Evolutionary conservation across 2,329 filamentous ascomycete genomes (phyloP).

Genomic region (Penicillium sp.): DNA sequence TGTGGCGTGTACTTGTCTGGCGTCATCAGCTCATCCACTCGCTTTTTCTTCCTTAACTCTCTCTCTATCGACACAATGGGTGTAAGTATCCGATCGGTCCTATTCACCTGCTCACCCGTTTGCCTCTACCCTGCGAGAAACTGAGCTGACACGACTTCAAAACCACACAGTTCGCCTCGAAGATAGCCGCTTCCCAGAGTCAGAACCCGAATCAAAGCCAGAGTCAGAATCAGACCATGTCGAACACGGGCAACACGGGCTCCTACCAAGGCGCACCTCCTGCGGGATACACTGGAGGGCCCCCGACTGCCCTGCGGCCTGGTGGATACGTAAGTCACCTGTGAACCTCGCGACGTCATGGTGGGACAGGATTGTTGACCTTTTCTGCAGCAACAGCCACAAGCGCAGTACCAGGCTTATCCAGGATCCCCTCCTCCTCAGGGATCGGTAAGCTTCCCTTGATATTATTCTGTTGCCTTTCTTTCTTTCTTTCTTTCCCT

Average conservation of each 20-base stretch:
- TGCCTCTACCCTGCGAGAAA: background rate
- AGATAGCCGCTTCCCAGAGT: constrained; percentile 40
- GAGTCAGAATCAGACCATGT: constrained; percentile 12
- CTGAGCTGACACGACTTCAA: constrained; percentile 1
- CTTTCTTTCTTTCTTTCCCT: constrained; percentile 4
- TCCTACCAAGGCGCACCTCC: constrained; percentile 37
- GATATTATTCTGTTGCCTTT: constrained; percentile 4
- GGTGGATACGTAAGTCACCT: constrained; percentile 53
- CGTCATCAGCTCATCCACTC: constrained; percentile 6
- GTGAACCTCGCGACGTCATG: constrained; percentile 22
- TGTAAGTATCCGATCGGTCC: constrained; percentile 8
- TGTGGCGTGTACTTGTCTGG: constrained; percentile 2
- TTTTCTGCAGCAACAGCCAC: constrained; percentile 10
- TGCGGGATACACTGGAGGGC: constrained; percentile 37
- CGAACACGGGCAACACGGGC: constrained; percentile 23
- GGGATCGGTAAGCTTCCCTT: constrained; percentile 36
- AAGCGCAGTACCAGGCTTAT: constrained; percentile 53
- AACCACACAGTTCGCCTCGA: constrained; percentile 36
- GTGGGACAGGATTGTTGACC: constrained; percentile 5
- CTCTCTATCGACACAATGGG: constrained; percentile 7
- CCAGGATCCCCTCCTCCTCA: constrained; percentile 40
- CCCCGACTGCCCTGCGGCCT: constrained; percentile 36
- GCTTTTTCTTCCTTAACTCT: background rate
- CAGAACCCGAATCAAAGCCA: constrained; percentile 6
- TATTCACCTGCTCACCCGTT: background rate